Percentiles rank a stretch among this genome's conserved stretches.
These are phyloP conservation scores for Rubus parviflorus DNA, from an alignment of 306 rosid species.

Conservation along the genomic window DNA sequence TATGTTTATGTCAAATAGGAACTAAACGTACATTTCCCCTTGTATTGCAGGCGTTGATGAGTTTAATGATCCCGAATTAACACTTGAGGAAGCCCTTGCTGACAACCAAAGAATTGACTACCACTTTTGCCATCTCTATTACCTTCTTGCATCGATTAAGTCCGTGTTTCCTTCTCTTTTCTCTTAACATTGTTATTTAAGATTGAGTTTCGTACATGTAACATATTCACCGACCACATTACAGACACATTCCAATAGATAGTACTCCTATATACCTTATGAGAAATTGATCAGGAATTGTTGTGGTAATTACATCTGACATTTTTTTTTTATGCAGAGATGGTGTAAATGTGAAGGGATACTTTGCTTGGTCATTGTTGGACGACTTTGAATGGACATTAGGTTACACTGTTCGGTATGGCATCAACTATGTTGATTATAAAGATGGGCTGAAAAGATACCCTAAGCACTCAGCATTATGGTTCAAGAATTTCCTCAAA, in stretches of 20 bases:
- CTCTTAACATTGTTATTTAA: neutral
- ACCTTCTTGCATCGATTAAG: constrained; percentile 40
- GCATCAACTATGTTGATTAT: constrained; percentile 42
- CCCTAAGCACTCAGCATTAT: constrained; percentile 45
- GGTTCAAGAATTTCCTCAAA: constrained; percentile 55
- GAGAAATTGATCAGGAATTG: neutral
- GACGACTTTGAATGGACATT: constrained; percentile 53
- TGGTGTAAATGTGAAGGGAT: constrained; percentile 50
- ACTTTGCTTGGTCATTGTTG: constrained; percentile 56
- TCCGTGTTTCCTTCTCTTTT: constrained; percentile 3
- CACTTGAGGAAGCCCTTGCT: constrained; percentile 31
- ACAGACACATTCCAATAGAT: neutral
- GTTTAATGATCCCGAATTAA: constrained; percentile 27
- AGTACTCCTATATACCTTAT: no score
- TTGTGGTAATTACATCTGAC: neutral
- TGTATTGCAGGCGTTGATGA: constrained; percentile 46
- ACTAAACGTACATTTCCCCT: neutral
- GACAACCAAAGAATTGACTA: constrained; percentile 46
- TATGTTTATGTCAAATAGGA: neutral
- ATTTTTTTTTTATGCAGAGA: constrained; percentile 20
- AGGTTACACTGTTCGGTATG: constrained; percentile 49
- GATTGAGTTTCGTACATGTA: neutral
- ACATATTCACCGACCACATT: neutral
- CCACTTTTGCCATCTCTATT: constrained; percentile 39
- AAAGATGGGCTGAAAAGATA: constrained; percentile 46